A percentile compares a stretch with the other conserved stretches of the same genome.
Conservation (phyloP, 2,329 filamentous ascomycete species). For the Amauroascus verrucosus region DNA sequence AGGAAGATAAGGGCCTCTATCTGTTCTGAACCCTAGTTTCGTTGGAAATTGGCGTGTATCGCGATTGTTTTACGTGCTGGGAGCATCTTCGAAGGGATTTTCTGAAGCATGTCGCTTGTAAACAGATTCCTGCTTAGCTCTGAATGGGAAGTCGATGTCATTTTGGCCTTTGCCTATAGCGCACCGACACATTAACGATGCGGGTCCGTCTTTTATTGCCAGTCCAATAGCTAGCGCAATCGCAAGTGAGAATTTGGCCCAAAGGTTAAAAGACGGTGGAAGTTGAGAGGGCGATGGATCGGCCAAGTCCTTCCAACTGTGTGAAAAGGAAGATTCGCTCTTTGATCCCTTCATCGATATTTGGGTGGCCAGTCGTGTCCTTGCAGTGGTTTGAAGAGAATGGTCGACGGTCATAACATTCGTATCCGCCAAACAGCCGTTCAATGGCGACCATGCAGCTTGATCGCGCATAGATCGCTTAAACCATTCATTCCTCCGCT, state of each 20-base stretch:
- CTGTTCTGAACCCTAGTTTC: not conserved
- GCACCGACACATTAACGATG: slow-evolving; percentile 18
- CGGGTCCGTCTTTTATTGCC: slow-evolving; percentile 40
- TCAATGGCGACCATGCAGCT: not conserved
- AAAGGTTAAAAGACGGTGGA: slow-evolving; percentile 29
- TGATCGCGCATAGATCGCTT: not conserved
- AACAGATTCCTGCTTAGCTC: not conserved
- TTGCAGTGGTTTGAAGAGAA: not conserved
- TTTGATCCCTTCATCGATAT: not conserved
- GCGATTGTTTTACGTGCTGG: not conserved
- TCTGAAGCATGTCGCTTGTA: not conserved
- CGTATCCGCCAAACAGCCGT: not conserved
- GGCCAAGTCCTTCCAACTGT: not conserved
- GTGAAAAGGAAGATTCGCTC: not conserved
- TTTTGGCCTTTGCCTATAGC: not conserved
- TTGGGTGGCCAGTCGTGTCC: slow-evolving; percentile 5
- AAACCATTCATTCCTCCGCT: slow-evolving; percentile 16
- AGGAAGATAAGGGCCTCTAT: not conserved
- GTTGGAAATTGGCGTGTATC: not conserved
- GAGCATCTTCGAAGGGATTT: not conserved
- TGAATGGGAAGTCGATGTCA: not conserved
- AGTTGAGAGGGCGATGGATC: not conserved
- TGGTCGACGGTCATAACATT: not conserved
- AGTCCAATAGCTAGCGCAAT: slow-evolving; percentile 41
- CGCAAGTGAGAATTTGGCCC: slow-evolving; percentile 41